A percentile compares a stretch with the other conserved stretches of the same genome.
These are phyloP conservation scores for Daldinia decipiens DNA, from an alignment of 495 filamentous ascomycete species.

Conservation along the genomic window DNA sequence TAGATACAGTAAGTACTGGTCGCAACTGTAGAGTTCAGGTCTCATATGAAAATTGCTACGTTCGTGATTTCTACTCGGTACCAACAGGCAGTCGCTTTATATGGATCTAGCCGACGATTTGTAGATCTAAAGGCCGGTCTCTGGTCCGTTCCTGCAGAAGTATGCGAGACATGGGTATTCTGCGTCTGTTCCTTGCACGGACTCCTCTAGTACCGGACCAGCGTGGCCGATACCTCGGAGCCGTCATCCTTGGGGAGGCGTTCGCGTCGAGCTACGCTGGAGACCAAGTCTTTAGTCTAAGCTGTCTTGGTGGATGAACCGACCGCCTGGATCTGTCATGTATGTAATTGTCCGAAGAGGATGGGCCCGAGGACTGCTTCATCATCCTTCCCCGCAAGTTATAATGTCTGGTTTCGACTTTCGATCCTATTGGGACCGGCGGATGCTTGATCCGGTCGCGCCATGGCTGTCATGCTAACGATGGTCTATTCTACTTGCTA, in stretches of 20 bases:
- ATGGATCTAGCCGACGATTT: conserved; percentile 4
- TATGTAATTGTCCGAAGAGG: conserved; percentile 20
- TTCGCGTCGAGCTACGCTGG: conserved; percentile 18
- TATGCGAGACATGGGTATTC: conserved; percentile 13
- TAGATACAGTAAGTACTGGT: neutral
- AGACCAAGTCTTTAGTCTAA: conserved; percentile 20
- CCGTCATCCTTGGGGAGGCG: conserved; percentile 8
- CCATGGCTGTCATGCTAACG: conserved; percentile 12
- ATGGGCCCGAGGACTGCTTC: conserved; percentile 17
- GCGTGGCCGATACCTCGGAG: conserved; percentile 15
- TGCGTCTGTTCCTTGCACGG: conserved; percentile 29
- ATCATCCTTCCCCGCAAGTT: conserved; percentile 18
- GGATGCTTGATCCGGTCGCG: conserved; percentile 24
- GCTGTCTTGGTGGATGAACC: conserved; percentile 25
- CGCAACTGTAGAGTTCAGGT: neutral
- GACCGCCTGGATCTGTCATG: conserved; percentile 19
- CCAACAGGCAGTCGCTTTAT: neutral
- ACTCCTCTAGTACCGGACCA: conserved; percentile 4
- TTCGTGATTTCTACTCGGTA: neutral
- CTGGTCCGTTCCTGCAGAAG: conserved; percentile 6
- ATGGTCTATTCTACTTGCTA: conserved; percentile 8
- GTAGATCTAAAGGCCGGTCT: neutral
- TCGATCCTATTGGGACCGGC: conserved; percentile 15
- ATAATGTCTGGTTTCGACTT: neutral
- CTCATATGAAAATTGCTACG: neutral